Evolutionary conservation across 139 green algal species (phyloP), one percentile per base, ranked within the genome.

Genomic region (Mesotaenium endlicherianum): DNA sequence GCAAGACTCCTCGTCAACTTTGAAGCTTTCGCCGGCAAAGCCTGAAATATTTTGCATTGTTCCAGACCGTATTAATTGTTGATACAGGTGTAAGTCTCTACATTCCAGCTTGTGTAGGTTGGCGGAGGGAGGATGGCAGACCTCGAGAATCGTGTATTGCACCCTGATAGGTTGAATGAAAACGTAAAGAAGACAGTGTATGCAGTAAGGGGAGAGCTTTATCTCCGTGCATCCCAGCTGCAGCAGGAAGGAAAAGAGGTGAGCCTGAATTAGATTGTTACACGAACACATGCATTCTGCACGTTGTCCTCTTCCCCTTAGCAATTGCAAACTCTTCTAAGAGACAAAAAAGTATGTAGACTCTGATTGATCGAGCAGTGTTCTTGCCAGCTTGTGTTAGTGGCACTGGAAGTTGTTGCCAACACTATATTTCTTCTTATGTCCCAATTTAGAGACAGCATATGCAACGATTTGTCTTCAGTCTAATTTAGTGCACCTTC

Each of bases 131-230:
- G n/a, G n/a, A 85, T 85, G 78, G 81, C 81, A n/a, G 4, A 42
- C 58, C 39, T 4, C 26, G 70, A 87, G 17, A 53, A 76, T 31
- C 47, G 43, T 78, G 94, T 95, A 2, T 42, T 96, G 31, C 93
- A 97, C 55, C 92, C 92, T 0, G 88, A 94, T 8, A 82, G 93
- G 26, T 58, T 98, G 45, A 98, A 98, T 82, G 59, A 88, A 2
- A 92, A 96, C 60, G 69, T 98, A 3, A 70, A 89, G 31, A 92
- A 93, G 77, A 92, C 90, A 16, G 85, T 94, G 89, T 97, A 96
- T 70, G 95, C 93, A 31, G 95, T 98, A 43, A 91, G 94, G 50
- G 95, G 96, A 36, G 96, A 98, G 84, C 90, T 99, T 2, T 97
- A 97, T 67, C 86, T 94, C 2, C 91, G 92, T 43, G 96, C 91